phyloP scores from a whole-genome alignment of 1,284 basidiomycete genomes.

The Sanghuangporus weigelae region DNA sequence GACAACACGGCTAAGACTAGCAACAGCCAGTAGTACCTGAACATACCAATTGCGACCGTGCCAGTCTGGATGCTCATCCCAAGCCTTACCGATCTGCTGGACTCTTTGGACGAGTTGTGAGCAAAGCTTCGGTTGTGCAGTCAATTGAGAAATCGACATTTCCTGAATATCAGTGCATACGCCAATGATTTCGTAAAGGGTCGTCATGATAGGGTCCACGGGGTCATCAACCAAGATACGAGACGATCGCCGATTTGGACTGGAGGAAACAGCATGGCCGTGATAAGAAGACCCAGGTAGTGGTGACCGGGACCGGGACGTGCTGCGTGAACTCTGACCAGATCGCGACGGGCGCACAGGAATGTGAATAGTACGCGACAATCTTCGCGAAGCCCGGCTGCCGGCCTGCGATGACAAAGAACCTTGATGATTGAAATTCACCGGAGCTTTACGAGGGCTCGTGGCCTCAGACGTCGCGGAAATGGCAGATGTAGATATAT shows the following conservation, averaged over 20 bases:
- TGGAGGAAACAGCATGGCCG: conserved; percentile 39
- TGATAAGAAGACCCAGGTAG: conserved; percentile 64
- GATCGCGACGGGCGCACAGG: conserved; percentile 63
- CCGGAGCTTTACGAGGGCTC: conserved; percentile 54
- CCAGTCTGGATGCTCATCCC: conserved; percentile 98
- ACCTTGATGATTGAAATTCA: conserved; percentile 41
- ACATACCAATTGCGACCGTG: conserved; percentile 98
- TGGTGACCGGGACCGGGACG: conserved; percentile 92
- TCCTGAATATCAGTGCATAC: conserved; percentile 95
- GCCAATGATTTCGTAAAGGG: conserved; percentile 88
- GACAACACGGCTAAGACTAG: conserved; percentile 91
- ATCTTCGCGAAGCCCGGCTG: conserved; percentile 57
- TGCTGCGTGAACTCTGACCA: conserved; percentile 87
- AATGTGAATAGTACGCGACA: conserved; percentile 79
- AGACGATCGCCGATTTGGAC: conserved; percentile 63
- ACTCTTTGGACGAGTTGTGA: conserved; percentile 85
- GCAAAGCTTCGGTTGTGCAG: conserved; percentile 80
- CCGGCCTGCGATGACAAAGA: conserved; percentile 46
- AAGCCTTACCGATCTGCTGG: conserved; percentile 86
- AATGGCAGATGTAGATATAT: conserved; percentile 45
- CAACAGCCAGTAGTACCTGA: conserved; percentile 93
- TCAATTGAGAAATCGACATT: conserved; percentile 83
- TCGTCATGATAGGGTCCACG: conserved; percentile 84
- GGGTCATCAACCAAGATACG: conserved; percentile 74
- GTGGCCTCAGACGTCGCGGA: conserved; percentile 49